Conservation (phyloP, 2,329 filamentous ascomycete genomes). For the Juglanconis juglandina region DNA sequence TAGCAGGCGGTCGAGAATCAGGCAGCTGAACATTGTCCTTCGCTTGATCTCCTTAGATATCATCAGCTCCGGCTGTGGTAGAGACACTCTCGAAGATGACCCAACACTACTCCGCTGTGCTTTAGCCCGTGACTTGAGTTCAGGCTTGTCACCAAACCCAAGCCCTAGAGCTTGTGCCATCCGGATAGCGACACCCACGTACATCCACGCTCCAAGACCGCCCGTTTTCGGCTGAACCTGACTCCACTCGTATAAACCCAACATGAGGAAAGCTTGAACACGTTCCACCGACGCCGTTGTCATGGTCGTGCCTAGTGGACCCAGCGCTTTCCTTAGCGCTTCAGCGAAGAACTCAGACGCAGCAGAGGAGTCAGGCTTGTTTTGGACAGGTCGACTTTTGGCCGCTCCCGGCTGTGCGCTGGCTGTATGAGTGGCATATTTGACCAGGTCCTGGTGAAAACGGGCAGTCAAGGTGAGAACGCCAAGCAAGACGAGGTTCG, state of each 20-base stretch:
- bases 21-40: conserved; percentile 72
- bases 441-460: conserved; percentile 60
- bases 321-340: conserved; percentile 51
- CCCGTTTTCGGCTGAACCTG: conserved; percentile 48
- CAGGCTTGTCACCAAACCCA: conserved; percentile 51
- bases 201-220: conserved; percentile 63
- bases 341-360: conserved; percentile 65
- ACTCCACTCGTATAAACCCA: conserved; percentile 70
- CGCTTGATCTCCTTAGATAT: conserved; percentile 62
- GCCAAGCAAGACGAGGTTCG: conserved; percentile 60
- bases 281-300: conserved; percentile 56
- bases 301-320: conserved; percentile 44
- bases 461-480: conserved; percentile 67
- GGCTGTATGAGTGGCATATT: conserved; percentile 45
- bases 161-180: conserved; percentile 61
- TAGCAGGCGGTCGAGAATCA: conserved; percentile 68
- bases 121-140: conserved; percentile 12
- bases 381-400: conserved; percentile 32
- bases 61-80: conserved; percentile 34
- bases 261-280: conserved; percentile 67
- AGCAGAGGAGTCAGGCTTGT: conserved; percentile 46
- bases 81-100: neutral
- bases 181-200: conserved; percentile 61
- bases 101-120: conserved; percentile 7
- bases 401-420: conserved; percentile 30